Base-by-base conservation (phyloP, 805 yeast genomes). In the Kazachstania africana region DNA sequence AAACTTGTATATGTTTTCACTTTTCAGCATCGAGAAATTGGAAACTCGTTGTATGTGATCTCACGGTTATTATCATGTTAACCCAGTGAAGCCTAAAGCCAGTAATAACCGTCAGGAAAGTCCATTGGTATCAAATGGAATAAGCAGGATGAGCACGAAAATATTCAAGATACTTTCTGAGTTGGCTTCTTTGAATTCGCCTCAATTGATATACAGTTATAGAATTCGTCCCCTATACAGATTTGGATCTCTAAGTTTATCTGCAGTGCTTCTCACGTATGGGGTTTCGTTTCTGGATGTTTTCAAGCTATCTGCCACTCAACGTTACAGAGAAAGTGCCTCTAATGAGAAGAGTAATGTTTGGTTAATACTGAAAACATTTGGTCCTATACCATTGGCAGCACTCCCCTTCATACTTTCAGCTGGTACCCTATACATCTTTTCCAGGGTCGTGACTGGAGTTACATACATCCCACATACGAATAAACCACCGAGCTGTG, bases 271-370 rank as follows among this genome's bases (percentile, higher is more conserved):
- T 31, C 21, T 49, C 6, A 32, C 42, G 5, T 55, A 55, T 33
- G 53, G 57, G 12, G 32, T 36, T 12, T 36, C 56, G 2, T 55
- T 46, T 32, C 40, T 44, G 1, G 51, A 53, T 32, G 46, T 54
- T 47, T 39, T 54, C 2, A 39, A 38, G 27, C 36, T 44, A 8
- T 42, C 53, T 20, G 42, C 55, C n/a, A 14, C 18, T 8, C 14
- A 26, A 10, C 15, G 24, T 8, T 36, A 33, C 16, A 31, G 34
- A 10, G 32, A 19, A 23, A 44, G 42, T 1, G 31, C 31, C n/a
- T 37, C 32, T 9, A 39, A 36, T 3, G 37, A 43, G 6, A 37
- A 26, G 23, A 35, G 32, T 12, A 36, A 34, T 29, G 20, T 47
- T 34, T 37, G 36, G 34, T 39, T 35, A 26, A 21, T 32, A 15